Evolutionary conservation across 2,329 filamentous ascomycete species (phyloP).

Genomic region (Periglandula ipomoeae): DNA sequence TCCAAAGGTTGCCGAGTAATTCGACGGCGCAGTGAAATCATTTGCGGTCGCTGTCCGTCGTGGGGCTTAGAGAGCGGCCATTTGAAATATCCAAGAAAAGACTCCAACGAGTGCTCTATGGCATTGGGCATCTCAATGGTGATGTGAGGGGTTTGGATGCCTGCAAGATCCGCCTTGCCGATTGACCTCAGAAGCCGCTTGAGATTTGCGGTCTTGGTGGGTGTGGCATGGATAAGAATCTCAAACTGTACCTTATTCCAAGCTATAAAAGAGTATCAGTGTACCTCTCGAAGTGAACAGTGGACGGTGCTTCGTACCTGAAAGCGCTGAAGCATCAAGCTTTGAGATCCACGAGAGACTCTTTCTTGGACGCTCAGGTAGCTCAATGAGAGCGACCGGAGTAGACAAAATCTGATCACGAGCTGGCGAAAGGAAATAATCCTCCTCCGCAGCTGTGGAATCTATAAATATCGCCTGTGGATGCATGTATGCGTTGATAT

Average conservation of each 20-base stretch:
- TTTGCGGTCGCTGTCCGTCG: constrained; percentile 34
- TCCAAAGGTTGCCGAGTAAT: constrained; percentile 51
- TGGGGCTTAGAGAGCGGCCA: constrained; percentile 50
- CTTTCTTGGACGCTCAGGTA: constrained; percentile 55
- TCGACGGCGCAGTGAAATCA: constrained; percentile 65
- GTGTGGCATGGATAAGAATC: constrained; percentile 70
- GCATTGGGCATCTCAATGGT: constrained; percentile 74
- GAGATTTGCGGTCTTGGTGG: constrained; percentile 62
- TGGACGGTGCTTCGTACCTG: constrained; percentile 32
- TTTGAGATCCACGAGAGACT: constrained; percentile 68
- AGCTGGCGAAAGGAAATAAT: constrained; percentile 55
- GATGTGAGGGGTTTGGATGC: constrained; percentile 59
- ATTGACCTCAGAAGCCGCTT: constrained; percentile 72
- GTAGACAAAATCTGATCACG: constrained; percentile 42
- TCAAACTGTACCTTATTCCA: constrained; percentile 77
- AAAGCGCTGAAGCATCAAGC: constrained; percentile 63
- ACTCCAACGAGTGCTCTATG: constrained; percentile 55
- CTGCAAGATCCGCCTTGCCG: constrained; percentile 63
- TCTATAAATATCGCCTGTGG: constrained; percentile 73
- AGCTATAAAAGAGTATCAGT: constrained; percentile 31
- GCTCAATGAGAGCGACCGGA: constrained; percentile 59
- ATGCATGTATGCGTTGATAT: constrained; percentile 65
- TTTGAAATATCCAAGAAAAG: constrained; percentile 52
- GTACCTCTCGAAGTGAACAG: background rate
- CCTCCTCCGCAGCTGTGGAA: constrained; percentile 55